These are phyloP conservation scores for Trichoderma arundinaceum DNA, from an alignment of 2,329 filamentous ascomycete species.

Conservation along the genomic window DNA sequence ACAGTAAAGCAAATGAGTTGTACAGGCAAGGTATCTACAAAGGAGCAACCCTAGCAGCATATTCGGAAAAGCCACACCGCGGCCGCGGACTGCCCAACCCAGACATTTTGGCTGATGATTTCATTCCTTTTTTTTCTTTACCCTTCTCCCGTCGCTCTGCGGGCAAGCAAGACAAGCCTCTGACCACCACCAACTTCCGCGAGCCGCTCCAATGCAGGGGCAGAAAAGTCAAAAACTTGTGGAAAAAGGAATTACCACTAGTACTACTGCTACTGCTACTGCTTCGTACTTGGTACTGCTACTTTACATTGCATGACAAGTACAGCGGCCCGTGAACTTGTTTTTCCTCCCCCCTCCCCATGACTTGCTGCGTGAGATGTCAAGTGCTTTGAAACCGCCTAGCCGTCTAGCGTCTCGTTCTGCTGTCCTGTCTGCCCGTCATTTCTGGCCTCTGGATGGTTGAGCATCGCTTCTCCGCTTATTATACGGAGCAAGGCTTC, in stretches of 20 bases:
- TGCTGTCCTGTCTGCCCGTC: neutral
- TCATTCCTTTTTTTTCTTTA: neutral
- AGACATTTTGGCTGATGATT: neutral
- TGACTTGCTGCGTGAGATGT: neutral
- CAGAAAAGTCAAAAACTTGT: slow-evolving; percentile 1
- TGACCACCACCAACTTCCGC: neutral
- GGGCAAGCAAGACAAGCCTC: neutral
- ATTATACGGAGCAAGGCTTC: neutral
- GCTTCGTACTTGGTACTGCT: too few relatives aligned
- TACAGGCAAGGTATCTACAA: too few relatives aligned
- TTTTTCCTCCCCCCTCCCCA: neutral
- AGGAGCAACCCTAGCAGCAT: neutral
- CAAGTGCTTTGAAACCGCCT: neutral
- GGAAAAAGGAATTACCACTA: neutral
- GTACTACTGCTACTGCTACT: too few relatives aligned
- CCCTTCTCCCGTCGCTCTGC: neutral
- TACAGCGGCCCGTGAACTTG: slow-evolving; percentile 11
- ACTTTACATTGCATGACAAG: slow-evolving; percentile 11
- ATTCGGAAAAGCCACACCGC: slow-evolving; percentile 17
- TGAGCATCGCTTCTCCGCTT: slow-evolving; percentile 5
- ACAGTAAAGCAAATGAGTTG: neutral
- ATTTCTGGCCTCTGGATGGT: neutral
- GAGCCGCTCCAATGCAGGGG: slow-evolving; percentile 26
- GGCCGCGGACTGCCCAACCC: slow-evolving; percentile 4
- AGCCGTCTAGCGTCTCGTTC: neutral